Evolutionary conservation across 176 grass and related monocot species (phyloP), one percentile per base, ranked within the genome.

Genomic region (Saccharum officinarum): DNA sequence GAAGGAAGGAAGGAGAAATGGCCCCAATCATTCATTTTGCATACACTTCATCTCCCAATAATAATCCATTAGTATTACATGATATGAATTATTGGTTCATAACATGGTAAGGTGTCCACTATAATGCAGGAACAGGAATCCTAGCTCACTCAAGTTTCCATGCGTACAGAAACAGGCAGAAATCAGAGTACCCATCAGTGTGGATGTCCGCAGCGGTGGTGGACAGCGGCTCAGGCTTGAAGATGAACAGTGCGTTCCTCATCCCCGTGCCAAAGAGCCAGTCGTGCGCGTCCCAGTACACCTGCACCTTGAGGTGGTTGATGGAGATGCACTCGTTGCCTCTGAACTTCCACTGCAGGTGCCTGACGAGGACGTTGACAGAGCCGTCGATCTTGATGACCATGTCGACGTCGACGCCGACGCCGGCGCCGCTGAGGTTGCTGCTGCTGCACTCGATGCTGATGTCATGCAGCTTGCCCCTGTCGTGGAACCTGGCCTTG

Each of bases 261-360:
- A 90, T 66, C 11, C 96, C 93, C 0, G 88, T 86, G 80, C 89
- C 76, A 72, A 98, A 98, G 50, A 98, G 87, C 96, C 96, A 98
- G 34, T 93, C 91, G 41, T 98, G 93, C 22, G 94, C 93, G 9
- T 98, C 96, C 96, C 96, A 95, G 76, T 90, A 95, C 67, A 98
- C 96, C 28, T 94, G 87, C 70, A 98, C 91, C 69, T 74, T 93
- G 65, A 84, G 73, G 55, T 95, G 91, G 69, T 94, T 85, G 42
- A 95, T 89, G 42, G 86, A 86, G 67, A 98, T 92, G 62, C 82
- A 92, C 77, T 95, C 90, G 78, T 95, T 95, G 20, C 96, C 93
- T 69, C 96, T 95, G 83, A 98, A 98, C 82, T 98, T 98, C 96
- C 96, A 98, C 36, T 93, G 96, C 7, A 98, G 81, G 84, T 95